Base-by-base conservation (phyloP, 345 rosid genomes). In the Mallotus nudiflorus region DNA sequence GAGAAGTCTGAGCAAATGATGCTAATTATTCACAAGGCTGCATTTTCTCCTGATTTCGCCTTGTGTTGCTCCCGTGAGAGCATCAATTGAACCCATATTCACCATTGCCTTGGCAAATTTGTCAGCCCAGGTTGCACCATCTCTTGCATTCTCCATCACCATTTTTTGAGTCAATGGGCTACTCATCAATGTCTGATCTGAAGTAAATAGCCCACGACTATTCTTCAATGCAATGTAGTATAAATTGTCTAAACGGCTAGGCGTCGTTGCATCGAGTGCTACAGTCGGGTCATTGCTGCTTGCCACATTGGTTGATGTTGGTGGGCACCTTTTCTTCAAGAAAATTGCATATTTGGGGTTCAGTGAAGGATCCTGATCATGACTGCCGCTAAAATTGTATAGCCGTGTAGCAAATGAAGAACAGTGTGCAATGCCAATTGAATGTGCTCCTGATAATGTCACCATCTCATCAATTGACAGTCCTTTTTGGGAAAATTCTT, bases 321-420 rank as follows among this genome's bases (percentile, higher is more conserved):
- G 71, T 0, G 80, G 87, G 56, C 88, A 84, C 60, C 57, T 81
- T 19, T 78, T 73, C 68, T 75, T 84, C 82, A 86, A 39, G 46
- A 73, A 54, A 16, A 73, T 66, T 0, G 82, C 91, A 19, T 70
- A 77, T 18, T 18, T 25, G 0, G 65, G 58, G 31, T 82, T 71
- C 44, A 84, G 13, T 0, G 82, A 57, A 3, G 88, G 56, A 52
- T 52, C 56, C 25, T 52, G 56, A 52, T 9, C 13, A 22, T 22
- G 56, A 52, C 28, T 52, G 3, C 15, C 27, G 9, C 22, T 52
- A 8, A 52, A 52, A 22, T 28, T 20, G 15, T 52, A 52, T 9
- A 52, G 56, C 20, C 56, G 56, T 3, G 0, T 24, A 22, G 56
- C 20, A 28, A 52, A 52, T 20, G 56, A 52, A 52, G 56, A 52